A percentile compares a stretch with the other conserved stretches of the same genome.
phyloP scores from a whole-genome alignment of 495 filamentous ascomycete genomes.

The Lasiosphaeria hispida region DNA sequence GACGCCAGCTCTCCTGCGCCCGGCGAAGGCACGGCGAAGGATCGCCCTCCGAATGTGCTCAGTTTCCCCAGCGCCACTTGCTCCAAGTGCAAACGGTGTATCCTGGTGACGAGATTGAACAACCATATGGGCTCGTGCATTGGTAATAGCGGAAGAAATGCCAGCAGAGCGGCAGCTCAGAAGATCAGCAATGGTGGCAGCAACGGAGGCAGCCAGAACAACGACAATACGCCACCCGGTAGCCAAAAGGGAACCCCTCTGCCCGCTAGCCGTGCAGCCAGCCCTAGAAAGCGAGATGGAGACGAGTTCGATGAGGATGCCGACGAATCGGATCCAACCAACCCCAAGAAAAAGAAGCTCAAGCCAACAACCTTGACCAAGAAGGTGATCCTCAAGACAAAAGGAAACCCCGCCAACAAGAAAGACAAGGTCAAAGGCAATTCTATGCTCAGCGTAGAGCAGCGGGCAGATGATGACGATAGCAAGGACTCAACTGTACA shows the following conservation, averaged over 20 bases:
- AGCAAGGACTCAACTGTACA: constrained; percentile 40
- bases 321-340: constrained; percentile 46
- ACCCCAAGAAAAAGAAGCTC: constrained; percentile 55
- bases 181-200: constrained; percentile 53
- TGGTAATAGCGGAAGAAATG: constrained; percentile 68
- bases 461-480: constrained; percentile 38
- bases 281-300: constrained; percentile 52
- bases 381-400: constrained; percentile 51
- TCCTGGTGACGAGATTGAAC: constrained; percentile 56
- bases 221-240: constrained; percentile 53
- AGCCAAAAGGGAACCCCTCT: constrained; percentile 60
- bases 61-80: constrained; percentile 62
- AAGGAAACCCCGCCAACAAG: constrained; percentile 32
- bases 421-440: constrained; percentile 47
- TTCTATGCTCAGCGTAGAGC: constrained; percentile 41
- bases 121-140: constrained; percentile 82
- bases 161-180: constrained; percentile 56
- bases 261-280: constrained; percentile 45
- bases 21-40: constrained; percentile 48
- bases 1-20: constrained; percentile 45
- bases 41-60: constrained; percentile 50
- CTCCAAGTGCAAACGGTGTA: constrained; percentile 54
- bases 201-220: constrained; percentile 46
- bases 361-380: constrained; percentile 37
- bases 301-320: constrained; percentile 51